Conservation (phyloP, 768 basidiomycete species). For the Serpula lacrymans region DNA sequence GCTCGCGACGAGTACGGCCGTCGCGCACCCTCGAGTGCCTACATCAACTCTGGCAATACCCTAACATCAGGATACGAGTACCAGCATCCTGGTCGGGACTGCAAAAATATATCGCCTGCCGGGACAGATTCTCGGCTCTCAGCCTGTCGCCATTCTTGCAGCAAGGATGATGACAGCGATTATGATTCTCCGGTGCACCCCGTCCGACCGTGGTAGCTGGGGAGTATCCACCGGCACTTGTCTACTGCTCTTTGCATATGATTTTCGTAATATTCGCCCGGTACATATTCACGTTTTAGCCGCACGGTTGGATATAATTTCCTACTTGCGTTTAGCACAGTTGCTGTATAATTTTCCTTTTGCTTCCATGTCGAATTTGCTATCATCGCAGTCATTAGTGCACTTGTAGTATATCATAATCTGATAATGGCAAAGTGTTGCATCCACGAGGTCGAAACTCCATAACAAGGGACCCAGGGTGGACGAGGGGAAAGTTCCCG, state of each 20-base stretch:
- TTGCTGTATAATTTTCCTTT: constrained; percentile 4
- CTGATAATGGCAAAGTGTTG: neutral
- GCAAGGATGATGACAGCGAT: constrained; percentile 35
- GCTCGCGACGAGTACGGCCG: constrained; percentile 13
- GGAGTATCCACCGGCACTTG: too few species aligned
- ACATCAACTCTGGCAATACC: constrained; percentile 1
- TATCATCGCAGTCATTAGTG: constrained; percentile 5
- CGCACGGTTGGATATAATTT: constrained; percentile 7
- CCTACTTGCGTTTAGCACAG: constrained; percentile 1
- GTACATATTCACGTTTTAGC: constrained; percentile 6
- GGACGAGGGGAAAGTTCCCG: too few species aligned
- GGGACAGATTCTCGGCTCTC: constrained; percentile 21
- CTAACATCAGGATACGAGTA: constrained; percentile 9
- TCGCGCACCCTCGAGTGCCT: neutral
- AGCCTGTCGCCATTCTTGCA: constrained; percentile 20
- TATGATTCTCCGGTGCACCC: constrained; percentile 34
- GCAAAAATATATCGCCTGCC: constrained; percentile 11
- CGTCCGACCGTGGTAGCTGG: constrained; percentile 43
- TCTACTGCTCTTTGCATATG: neutral
- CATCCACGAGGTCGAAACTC: constrained; percentile 9
- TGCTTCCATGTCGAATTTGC: constrained; percentile 6
- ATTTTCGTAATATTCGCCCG: neutral
- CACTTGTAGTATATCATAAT: constrained; percentile 6
- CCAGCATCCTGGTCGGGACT: constrained; percentile 16
- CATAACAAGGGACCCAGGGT: too few species aligned